phyloP scores from a whole-genome alignment of 768 basidiomycete genomes.

The Megacollybia marginata region DNA sequence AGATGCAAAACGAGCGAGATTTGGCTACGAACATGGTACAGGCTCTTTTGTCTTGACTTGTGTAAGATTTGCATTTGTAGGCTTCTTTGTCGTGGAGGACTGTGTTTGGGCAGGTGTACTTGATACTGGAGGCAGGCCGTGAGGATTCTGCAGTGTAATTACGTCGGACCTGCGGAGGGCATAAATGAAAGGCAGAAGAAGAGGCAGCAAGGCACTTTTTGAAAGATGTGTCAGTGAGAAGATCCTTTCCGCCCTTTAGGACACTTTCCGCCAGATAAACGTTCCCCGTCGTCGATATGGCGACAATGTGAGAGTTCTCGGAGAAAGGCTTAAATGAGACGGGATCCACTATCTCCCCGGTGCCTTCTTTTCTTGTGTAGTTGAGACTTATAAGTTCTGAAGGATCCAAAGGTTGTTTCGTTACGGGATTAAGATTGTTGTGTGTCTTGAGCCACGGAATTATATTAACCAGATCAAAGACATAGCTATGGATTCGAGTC shows the following conservation, averaged over 20 bases:
- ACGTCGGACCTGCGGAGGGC: slow-evolving; percentile 61
- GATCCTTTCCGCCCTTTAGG: slow-evolving; percentile 67
- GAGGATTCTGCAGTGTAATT: slow-evolving; percentile 90
- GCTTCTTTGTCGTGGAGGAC: slow-evolving; percentile 24
- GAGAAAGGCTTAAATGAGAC: slow-evolving; percentile 97
- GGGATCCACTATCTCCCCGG: slow-evolving; percentile 89
- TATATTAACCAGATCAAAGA: slow-evolving; percentile 89
- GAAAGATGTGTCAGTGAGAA: slow-evolving; percentile 80
- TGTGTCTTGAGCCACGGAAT: slow-evolving; percentile 92
- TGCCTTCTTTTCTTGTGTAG: slow-evolving; percentile 74
- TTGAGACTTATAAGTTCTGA: slow-evolving; percentile 73
- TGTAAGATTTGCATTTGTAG: slow-evolving; percentile 21
- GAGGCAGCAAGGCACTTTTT: slow-evolving; percentile 51
- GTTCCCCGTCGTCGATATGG: slow-evolving; percentile 84
- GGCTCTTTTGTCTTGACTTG: slow-evolving; percentile 44
- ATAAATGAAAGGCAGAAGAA: neutral
- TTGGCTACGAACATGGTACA: slow-evolving; percentile 52
- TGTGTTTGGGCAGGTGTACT: slow-evolving; percentile 15
- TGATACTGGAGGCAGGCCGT: slow-evolving; percentile 61
- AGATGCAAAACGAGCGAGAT: neutral
- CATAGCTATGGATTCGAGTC: slow-evolving; percentile 19
- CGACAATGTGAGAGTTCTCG: slow-evolving; percentile 92
- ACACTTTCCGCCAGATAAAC: slow-evolving; percentile 91
- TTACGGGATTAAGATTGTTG: slow-evolving; percentile 72
- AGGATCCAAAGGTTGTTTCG: slow-evolving; percentile 62